Evolutionary conservation across 495 filamentous ascomycete species (phyloP), one percentile per base, ranked within the genome.

Genomic region (Penicillium turbatum): DNA sequence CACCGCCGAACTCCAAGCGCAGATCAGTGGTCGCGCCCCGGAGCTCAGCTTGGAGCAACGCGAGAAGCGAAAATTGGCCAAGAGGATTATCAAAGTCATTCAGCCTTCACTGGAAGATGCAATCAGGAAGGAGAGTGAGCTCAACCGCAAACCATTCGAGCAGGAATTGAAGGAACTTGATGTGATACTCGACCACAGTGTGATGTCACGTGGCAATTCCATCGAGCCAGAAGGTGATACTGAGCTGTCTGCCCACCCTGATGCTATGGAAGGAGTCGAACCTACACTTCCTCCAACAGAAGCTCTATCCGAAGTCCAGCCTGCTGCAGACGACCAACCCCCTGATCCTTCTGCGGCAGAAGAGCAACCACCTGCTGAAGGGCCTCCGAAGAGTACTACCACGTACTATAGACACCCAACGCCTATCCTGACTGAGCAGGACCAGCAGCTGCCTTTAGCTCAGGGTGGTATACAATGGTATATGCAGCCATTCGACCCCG

Each of bases 381-480:
- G 56, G 6, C 27, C 19, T 13, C 53, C 56, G 15, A 49, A 59
- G 9, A 54, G 57, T 21, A 38, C 37, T 30, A 47, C 54, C 12
- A 17, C 47, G 31, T 64, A 55, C 30, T 45, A 55, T 17, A 52
- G 64, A 48, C 64, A 64, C 45, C 64, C 64, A 7, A 67, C 64
- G 1, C 64, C 64, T 9, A 24, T 57, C 7, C 21, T 67, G 40
- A 58, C 45, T 29, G 72, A 75, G 45, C 75, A 75, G 29, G 75
- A 83, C 27, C 73, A 81, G 37, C 68, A 76, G 9, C 77, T 82
- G 15, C 72, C 79, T 5, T 70, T 93, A 30, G 76, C 80, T 4
- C 73, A 85, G 43, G 91, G 91, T 41, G 91, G 91, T 11, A 77
- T 92, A 6, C 85, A 87, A 10, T 96, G 92, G 90, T 97, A 95